Base-by-base conservation (phyloP, 2,329 filamentous ascomycete genomes). In the Apiospora rasikravindrae region DNA sequence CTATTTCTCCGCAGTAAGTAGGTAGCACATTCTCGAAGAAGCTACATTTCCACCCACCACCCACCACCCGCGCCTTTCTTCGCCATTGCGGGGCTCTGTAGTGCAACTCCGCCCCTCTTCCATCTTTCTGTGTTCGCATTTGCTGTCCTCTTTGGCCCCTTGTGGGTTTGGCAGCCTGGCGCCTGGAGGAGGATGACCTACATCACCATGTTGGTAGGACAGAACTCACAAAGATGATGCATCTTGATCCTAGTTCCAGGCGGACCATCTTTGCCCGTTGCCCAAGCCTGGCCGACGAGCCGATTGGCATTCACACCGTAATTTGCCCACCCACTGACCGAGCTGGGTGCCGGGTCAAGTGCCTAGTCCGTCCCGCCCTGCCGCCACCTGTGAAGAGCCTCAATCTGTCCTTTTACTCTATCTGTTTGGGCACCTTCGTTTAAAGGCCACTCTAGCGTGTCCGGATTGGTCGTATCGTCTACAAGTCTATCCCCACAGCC, bases 11-110 rank as follows among this genome's bases (percentile, higher is more conserved):
- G 51, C 26, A 57, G 26, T 24, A n/a, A 51, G 67, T 29, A 69
- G 6, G n/a, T 69, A 37, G 68, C 47, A 69, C 68, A 53, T 69
- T 69, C 68, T 69, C 68, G 68, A 69, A 69, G 68, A 45, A 47
- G 42, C 45, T 37, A 49, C 40, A 45, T 37, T 47, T 49, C 40
- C 42, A 47, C 26, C 64, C 37, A 7, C 40, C 42, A 47, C 26
- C 64, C 37, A 7, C 40, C n/a, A n/a, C 40, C 40, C 40, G 40
- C 40, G 40, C 40, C 40, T 42, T 3, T 67, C 40, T 67, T 67
- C 33, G 66, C 66, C 19, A 24, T 45, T 47, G 37, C 24, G 66
- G 40, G 57, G 57, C 29, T n/a, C 29, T n/a, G 26, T 61, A 61
- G 37, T 61, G 29, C 16, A 26, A 37, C 19, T 11, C 53, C 53